Conservation (phyloP, 2,329 filamentous ascomycete genomes). For the Zymoseptoria pseudotritici region DNA sequence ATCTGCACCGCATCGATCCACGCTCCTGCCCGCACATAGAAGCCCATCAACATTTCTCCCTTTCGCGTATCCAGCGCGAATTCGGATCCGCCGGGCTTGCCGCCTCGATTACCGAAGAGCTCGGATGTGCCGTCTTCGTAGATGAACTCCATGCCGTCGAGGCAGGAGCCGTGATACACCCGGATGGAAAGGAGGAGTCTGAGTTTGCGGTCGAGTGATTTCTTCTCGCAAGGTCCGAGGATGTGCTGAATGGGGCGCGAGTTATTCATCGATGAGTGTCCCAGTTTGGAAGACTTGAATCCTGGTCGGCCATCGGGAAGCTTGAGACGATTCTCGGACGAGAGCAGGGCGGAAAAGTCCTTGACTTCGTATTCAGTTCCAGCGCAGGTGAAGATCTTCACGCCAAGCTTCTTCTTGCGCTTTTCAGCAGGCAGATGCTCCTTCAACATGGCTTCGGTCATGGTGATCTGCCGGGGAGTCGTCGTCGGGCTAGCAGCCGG, state of each 20-base stretch:
- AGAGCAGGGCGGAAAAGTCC: constrained; percentile 63
- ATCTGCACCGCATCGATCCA: constrained; percentile 89
- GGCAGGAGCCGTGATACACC: constrained; percentile 66
- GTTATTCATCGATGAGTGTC: constrained; percentile 62
- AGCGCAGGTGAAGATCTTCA: constrained; percentile 69
- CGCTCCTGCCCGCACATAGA: constrained; percentile 68
- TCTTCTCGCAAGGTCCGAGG: constrained; percentile 59
- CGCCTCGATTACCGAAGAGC: constrained; percentile 75
- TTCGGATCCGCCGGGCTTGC: constrained; percentile 60
- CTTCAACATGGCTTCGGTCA: constrained; percentile 70
- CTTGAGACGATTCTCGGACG: constrained; percentile 66
- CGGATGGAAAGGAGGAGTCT: constrained; percentile 68
- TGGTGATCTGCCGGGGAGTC: constrained; percentile 62
- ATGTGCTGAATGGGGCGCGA: constrained; percentile 65
- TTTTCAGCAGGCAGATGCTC: constrained; percentile 63
- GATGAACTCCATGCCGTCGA: constrained; percentile 85
- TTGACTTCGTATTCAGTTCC: constrained; percentile 67
- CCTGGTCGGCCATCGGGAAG: constrained; percentile 67
- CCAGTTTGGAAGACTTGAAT: constrained; percentile 68
- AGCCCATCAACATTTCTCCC: constrained; percentile 82
- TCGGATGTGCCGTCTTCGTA: constrained; percentile 83
- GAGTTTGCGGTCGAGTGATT: constrained; percentile 24
- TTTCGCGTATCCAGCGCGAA: constrained; percentile 78
- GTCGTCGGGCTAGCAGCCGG: constrained; percentile 50
- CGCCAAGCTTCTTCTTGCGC: constrained; percentile 59